Conservation (phyloP, 139 green algal genomes). For the Chlamydomonas schloesseri region DNA sequence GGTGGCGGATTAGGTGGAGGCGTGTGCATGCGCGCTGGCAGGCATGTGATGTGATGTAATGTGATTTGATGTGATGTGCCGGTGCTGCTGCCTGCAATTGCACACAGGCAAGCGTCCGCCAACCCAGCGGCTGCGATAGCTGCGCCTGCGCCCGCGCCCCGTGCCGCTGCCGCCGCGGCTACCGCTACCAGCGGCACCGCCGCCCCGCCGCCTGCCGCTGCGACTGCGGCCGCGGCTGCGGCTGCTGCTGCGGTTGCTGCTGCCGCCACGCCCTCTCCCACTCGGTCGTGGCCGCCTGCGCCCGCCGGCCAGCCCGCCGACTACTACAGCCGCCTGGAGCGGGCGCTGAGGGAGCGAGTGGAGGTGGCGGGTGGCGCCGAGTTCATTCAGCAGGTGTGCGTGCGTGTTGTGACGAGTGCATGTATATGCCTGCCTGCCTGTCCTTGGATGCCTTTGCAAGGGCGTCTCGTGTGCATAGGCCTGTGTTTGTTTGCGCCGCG, state of each 20-base stretch:
- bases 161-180: not conserved
- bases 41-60: too few species aligned
- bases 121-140: not conserved
- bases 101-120: too few species aligned
- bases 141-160: not conserved
- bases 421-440: not conserved
- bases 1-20: too few species aligned
- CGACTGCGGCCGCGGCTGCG: too few species aligned
- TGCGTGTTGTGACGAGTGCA: too few species aligned
- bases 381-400: not conserved
- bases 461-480: too few species aligned
- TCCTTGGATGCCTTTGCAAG: not conserved
- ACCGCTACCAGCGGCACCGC: not conserved
- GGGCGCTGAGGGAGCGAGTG: not conserved
- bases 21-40: too few species aligned
- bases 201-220: not conserved
- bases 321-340: constrained; percentile 4
- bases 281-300: not conserved
- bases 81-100: too few species aligned
- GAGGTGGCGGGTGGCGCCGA: not conserved
- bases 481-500: too few species aligned
- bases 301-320: constrained; percentile 11
- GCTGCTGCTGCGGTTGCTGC: not conserved
- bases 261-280: not conserved
- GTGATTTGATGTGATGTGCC: too few species aligned